Base-by-base conservation (phyloP, 768 basidiomycete species). In the Chiua virens region DNA sequence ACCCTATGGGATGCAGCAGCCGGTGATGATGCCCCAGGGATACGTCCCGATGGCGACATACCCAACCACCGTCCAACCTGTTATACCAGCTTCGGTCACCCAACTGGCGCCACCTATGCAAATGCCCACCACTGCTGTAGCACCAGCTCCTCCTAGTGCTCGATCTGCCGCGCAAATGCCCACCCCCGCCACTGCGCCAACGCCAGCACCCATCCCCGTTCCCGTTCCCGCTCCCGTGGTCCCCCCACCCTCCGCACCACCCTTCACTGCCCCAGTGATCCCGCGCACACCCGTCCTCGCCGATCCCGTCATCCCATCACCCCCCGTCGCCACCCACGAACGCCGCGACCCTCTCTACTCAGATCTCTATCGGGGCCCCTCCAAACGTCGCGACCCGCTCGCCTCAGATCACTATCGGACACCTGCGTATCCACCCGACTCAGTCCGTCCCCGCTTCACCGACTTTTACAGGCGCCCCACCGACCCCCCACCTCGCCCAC, bases 41-140 rank as follows among this genome's bases (percentile, higher is more conserved):
- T 69, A 68, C 18, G 17, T 62, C 14, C 68, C 66, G 11, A 56
- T 70, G 42, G 50, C 56, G n/a, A n/a, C 52, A 21, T 63, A 59
- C 45, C 66, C 43, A 42, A 53, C 52, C 0, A 27, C 55, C 28
- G 10, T 30, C 28, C 28, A 30, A 10, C 28, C 28, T 30, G 28
- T 30, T 6, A 8, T 30, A 30, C 28, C 28, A 30, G 28, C 28
- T 30, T 8, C 28, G 5, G 28, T 11, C 9, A 30, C 28, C 8
- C 32, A 34, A 34, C 32, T 14, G 5, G 47, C 46, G 28, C 41
- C 42, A 9, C 50, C 55, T 22, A 40, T 47, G 22, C 65, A 57
- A 35, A 34, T 34, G 32, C 32, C 32, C 32, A 14, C 32, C 14
- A 52, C 56, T 3, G 35, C 61, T 11, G 9, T 61, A 22, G 17